Base-by-base conservation (phyloP, 805 yeast species). In the Candida coquimbonensis region DNA sequence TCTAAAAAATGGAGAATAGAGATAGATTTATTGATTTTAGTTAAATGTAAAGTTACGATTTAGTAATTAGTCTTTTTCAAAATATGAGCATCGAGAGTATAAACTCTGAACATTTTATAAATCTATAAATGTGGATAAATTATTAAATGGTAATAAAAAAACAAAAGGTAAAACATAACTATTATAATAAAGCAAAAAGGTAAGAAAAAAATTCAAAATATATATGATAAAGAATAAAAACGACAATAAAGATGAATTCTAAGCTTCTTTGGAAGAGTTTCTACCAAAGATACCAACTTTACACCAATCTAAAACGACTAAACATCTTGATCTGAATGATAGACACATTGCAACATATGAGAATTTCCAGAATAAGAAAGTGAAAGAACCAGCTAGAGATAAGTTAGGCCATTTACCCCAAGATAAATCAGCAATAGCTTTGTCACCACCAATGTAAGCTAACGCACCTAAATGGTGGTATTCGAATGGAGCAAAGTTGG, bases 361-460 rank as follows among this genome's bases (percentile, higher is more conserved):
- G 12, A 88, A 74, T 71, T 95, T 83, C 97, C 97, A 90, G 75
- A 89, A 82, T 65, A 87, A 75, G 74, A 84, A 89, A 33, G 97
- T 89, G 61, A 88, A 67, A 41, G 81, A 72, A 64, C 97, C 97
- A 62, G 96, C 95, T 47, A 90, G 77, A 9, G 95, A 79, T 62
- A 87, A 79, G 64, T 84, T 80, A 40, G 86, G 80, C 78, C 88
- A 84, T 62, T 80, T 81, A 56, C 86, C 86, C 55, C 72, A 70
- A n/a, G 85, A 78, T 60, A 90, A 76, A 66, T 90, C 96, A 34
- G 97, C 97, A 60, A 89, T 91, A 44, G 97, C 97, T 67, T 81
- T 80, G 67, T 90, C 97, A 37, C 87, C 77, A 57, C 97, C 97
- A 65, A 89, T 80, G 71, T 89, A 89, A 31, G 96, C 96, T 54